phyloP scores from a whole-genome alignment of 352 stramenopile genomes.

The Pythium apleroticum region DNA sequence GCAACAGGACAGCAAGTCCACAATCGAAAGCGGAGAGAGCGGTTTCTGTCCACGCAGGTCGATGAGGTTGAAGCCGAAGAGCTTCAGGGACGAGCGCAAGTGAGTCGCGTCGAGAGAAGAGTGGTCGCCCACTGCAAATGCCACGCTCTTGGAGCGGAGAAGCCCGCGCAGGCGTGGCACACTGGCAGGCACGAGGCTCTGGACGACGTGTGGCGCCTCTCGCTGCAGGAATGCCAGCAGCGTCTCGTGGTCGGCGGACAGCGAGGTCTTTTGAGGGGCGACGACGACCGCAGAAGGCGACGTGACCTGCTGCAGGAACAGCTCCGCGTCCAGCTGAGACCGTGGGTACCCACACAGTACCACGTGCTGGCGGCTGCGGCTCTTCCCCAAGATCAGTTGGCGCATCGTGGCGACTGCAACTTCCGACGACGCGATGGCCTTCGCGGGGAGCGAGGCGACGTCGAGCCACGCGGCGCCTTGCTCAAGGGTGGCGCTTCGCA shows the following conservation, averaged over 20 bases:
- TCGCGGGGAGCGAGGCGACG: not conserved
- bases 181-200: constrained; percentile 14
- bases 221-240: constrained; percentile 6
- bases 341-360: constrained; percentile 23
- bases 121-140: constrained; percentile 14
- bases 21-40: not conserved
- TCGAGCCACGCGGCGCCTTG: constrained; percentile 18
- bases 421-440: not conserved
- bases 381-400: constrained; percentile 3
- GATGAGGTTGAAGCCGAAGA: constrained; percentile 7
- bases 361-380: not conserved
- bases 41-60: constrained; percentile 12
- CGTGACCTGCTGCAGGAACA: constrained; percentile 6
- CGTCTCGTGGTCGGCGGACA: not conserved
- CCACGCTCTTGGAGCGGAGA: constrained; percentile 9
- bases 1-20: constrained; percentile 4
- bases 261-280: not conserved
- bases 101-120: not conserved
- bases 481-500: not conserved
- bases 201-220: constrained; percentile 11
- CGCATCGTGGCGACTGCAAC: not conserved
- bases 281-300: constrained; percentile 11
- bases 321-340: constrained; percentile 4
- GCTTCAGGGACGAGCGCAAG: not conserved
- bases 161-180: not conserved